Percentiles rank a stretch among this genome's conserved stretches.
phyloP scores from a whole-genome alignment of 2,329 filamentous ascomycete genomes.

The Esteya vermicola region DNA sequence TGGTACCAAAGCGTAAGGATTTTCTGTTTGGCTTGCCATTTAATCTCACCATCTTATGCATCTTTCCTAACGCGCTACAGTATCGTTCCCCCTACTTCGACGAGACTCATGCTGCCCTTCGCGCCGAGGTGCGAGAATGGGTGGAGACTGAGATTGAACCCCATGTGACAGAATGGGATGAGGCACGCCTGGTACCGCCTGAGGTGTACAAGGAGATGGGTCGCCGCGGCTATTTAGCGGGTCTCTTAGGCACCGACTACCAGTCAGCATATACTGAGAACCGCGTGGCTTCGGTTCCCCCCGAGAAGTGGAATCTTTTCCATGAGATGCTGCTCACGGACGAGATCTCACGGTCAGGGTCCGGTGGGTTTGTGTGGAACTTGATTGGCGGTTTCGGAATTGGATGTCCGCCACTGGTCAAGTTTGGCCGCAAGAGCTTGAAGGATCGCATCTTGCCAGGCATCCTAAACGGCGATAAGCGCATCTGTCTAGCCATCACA shows the following conservation, averaged over 20 bases:
- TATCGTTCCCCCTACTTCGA: slow-evolving; percentile 97
- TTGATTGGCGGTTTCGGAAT: slow-evolving; percentile 94
- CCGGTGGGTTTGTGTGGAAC: slow-evolving; percentile 94
- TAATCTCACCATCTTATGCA: neutral
- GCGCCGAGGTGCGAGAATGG: slow-evolving; percentile 85
- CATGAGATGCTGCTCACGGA: slow-evolving; percentile 94
- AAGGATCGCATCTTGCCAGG: slow-evolving; percentile 79
- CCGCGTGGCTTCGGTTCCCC: slow-evolving; percentile 59
- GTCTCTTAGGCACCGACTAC: slow-evolving; percentile 73
- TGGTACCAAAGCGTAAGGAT: slow-evolving; percentile 82
- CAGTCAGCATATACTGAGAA: slow-evolving; percentile 60
- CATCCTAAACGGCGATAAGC: slow-evolving; percentile 83
- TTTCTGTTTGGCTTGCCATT: neutral
- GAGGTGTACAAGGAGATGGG: slow-evolving; percentile 94
- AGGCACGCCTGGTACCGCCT: slow-evolving; percentile 78
- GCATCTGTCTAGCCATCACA: slow-evolving; percentile 93
- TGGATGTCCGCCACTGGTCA: slow-evolving; percentile 78
- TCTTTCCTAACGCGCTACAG: slow-evolving; percentile 28
- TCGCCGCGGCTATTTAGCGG: slow-evolving; percentile 81
- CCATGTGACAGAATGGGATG: slow-evolving; percentile 90
- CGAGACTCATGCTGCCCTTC: slow-evolving; percentile 80
- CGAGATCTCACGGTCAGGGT: slow-evolving; percentile 77
- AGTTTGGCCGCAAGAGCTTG: slow-evolving; percentile 76
- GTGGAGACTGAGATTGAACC: slow-evolving; percentile 82
- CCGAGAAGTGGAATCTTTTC: slow-evolving; percentile 95